These are phyloP conservation scores for Ministeria vibrans DNA, from an alignment of 78 protist species.

Conservation along the genomic window DNA sequence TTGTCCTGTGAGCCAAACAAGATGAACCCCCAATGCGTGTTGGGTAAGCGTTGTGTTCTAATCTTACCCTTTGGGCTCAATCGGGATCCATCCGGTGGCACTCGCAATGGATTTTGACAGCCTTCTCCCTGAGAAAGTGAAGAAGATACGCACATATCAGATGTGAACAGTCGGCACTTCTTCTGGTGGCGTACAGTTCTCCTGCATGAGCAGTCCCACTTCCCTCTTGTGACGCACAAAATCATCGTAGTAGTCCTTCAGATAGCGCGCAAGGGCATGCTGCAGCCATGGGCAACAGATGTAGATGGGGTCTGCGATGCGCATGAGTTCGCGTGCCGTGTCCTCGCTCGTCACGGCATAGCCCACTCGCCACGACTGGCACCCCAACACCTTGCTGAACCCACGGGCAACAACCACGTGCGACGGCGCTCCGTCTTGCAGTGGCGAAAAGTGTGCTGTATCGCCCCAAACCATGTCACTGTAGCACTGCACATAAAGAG, in stretches of 20 bases:
- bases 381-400: constrained; percentile 23
- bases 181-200: too few species aligned
- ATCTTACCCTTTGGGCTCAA: constrained; percentile 22
- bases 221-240: constrained; percentile 10
- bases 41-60: too few species aligned
- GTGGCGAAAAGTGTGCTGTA: neutral
- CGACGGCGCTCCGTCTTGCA: neutral
- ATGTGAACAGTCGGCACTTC: too few species aligned
- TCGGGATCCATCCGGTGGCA: constrained; percentile 19
- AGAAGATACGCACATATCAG: too few species aligned
- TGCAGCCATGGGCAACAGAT: constrained; percentile 25
- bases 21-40: too few species aligned
- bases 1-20: too few species aligned
- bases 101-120: neutral
- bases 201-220: neutral
- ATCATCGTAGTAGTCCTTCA: neutral
- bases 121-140: too few species aligned
- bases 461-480: constrained; percentile 18
- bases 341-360: constrained; percentile 2
- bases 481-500: too few species aligned
- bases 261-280: constrained; percentile 26
- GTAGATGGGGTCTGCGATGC: constrained; percentile 27
- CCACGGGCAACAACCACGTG: constrained; percentile 23
- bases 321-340: constrained; percentile 9
- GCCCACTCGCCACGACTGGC: constrained; percentile 32